Conservation (phyloP, 768 basidiomycete species). For the Pleurotus tuoliensis region DNA sequence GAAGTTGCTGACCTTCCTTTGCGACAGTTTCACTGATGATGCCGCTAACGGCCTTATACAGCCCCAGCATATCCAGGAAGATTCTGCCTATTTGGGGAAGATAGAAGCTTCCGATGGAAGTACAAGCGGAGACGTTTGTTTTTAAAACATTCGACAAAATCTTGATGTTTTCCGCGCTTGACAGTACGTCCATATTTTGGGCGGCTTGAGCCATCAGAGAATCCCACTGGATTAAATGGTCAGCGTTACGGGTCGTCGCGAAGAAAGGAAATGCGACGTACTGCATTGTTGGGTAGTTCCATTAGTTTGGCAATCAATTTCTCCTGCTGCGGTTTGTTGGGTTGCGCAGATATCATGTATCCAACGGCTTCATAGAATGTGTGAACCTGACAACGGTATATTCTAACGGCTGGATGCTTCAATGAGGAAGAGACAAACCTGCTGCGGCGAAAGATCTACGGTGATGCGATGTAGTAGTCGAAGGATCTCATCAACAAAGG, state of each 20-base stretch:
- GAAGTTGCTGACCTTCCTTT: slow-evolving; percentile 59
- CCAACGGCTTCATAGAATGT: slow-evolving; percentile 99
- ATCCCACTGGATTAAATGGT: slow-evolving; percentile 70
- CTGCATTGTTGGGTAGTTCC: slow-evolving; percentile 96
- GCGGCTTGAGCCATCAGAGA: slow-evolving; percentile 94
- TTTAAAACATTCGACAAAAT: slow-evolving; percentile 95
- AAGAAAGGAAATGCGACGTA: slow-evolving; percentile 32
- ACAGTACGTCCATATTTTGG: slow-evolving; percentile 87
- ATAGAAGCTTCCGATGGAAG: slow-evolving; percentile 95
- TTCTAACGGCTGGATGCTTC: background rate
- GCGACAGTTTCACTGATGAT: slow-evolving; percentile 93
- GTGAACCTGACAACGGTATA: slow-evolving; percentile 57
- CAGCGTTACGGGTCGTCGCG: slow-evolving; percentile 1
- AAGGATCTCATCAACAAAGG: slow-evolving; percentile 97
- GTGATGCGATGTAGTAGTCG: slow-evolving; percentile 91
- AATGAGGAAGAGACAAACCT: slow-evolving; percentile 35
- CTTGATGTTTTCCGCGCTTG: slow-evolving; percentile 91
- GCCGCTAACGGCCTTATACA: slow-evolving; percentile 95
- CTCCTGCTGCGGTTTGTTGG: slow-evolving; percentile 96
- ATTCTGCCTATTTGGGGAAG: slow-evolving; percentile 94
- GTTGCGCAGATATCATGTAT: slow-evolving; percentile 99
- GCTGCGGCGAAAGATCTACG: slow-evolving; percentile 88
- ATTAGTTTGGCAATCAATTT: slow-evolving; percentile 92
- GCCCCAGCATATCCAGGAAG: slow-evolving; percentile 96
- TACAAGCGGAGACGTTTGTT: slow-evolving; percentile 97